phyloP scores from a whole-genome alignment of 2,329 filamentous ascomycete genomes.

The Neoascochyta sp. region DNA sequence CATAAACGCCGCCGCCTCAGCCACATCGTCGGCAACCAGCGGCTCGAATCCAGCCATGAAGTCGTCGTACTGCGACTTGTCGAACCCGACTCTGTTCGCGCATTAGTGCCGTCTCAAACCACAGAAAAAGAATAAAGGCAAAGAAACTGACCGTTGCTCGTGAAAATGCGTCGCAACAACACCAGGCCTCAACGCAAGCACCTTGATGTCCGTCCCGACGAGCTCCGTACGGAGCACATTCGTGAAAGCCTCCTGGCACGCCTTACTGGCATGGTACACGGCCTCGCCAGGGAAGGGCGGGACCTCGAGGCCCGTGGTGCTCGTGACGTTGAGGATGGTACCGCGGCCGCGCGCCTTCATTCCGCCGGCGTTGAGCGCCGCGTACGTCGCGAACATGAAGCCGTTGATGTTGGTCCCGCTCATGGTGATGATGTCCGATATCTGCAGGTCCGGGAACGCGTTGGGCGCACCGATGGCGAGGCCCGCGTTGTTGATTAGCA shows the following conservation, averaged over 20 bases:
- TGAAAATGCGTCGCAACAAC: constrained; percentile 51
- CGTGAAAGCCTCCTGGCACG: constrained; percentile 49
- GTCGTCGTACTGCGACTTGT: constrained; percentile 41
- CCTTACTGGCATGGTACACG: constrained; percentile 50
- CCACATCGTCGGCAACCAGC: constrained; percentile 44
- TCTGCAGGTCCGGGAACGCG: constrained; percentile 42
- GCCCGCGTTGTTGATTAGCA: constrained; percentile 50
- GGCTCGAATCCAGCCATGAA: constrained; percentile 49
- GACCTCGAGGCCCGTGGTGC: constrained; percentile 46
- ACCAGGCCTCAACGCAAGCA: constrained; percentile 47
- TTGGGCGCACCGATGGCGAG: constrained; percentile 48
- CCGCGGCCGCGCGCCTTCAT: constrained; percentile 42
- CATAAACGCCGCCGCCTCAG: constrained; percentile 45
- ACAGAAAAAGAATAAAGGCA: not conserved
- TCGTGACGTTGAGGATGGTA: constrained; percentile 50
- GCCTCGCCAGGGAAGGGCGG: constrained; percentile 50
- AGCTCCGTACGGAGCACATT: constrained; percentile 50
- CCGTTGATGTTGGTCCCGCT: constrained; percentile 49
- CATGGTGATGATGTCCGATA: constrained; percentile 46
- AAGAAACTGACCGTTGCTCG: constrained; percentile 30
- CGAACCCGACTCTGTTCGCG: constrained; percentile 36
- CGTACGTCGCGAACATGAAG: constrained; percentile 46
- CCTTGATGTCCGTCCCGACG: constrained; percentile 46
- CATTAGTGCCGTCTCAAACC: not conserved
- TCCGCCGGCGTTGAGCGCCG: constrained; percentile 42